Conservation (phyloP, 441 rosid genomes). For the Brassica hybrid region DNA sequence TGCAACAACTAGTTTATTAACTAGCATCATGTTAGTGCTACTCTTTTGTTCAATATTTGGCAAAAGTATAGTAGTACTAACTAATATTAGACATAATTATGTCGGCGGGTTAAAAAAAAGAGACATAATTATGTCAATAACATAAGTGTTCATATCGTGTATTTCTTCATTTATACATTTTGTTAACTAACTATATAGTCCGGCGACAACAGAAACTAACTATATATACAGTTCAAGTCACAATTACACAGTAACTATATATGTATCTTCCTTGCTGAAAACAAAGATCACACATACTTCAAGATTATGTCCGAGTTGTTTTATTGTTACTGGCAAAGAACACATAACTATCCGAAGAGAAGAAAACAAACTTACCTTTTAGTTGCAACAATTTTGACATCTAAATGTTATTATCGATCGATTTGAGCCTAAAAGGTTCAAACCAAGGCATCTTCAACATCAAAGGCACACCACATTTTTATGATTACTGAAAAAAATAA, state of each 20-base stretch:
- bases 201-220: background rate
- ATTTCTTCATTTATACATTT: background rate
- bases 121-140: constrained; percentile 10
- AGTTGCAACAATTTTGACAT: background rate
- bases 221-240: background rate
- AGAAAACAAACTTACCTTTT: background rate
- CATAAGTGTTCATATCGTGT: background rate
- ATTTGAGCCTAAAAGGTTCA: background rate
- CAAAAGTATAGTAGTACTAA: constrained; percentile 16
- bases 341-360: background rate
- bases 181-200: background rate
- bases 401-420: background rate
- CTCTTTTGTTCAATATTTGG: constrained; percentile 5
- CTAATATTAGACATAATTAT: constrained; percentile 20
- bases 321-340: background rate
- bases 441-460: background rate
- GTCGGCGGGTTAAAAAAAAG: constrained; percentile 4
- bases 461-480: background rate
- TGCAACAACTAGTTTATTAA: constrained; percentile 20
- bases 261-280: background rate
- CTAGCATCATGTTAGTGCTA: background rate
- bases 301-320: background rate
- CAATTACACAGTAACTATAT: background rate
- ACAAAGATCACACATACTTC: background rate
- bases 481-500: background rate